These are phyloP conservation scores for Platanthera zijinensis DNA, from an alignment of 106 monocot species.

Conservation along the genomic window DNA sequence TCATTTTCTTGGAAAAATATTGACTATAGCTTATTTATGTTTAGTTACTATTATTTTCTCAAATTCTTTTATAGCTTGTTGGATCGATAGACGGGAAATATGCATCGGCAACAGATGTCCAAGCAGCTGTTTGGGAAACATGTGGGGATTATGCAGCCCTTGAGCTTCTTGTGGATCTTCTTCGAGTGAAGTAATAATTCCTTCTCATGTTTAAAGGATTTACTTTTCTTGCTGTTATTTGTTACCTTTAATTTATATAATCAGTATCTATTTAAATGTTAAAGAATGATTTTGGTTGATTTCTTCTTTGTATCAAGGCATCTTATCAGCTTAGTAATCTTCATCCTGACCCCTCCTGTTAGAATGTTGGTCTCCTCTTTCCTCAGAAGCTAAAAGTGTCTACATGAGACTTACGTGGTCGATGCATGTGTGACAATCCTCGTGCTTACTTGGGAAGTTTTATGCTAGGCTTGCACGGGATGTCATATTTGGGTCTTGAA, in stretches of 20 bases:
- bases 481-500: too few relatives aligned
- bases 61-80: constrained; percentile 31
- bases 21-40: background rate
- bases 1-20: too few relatives aligned
- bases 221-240: background rate
- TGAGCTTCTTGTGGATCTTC: constrained; percentile 90
- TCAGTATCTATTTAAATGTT: background rate
- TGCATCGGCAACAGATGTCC: constrained; percentile 55
- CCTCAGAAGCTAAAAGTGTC: background rate
- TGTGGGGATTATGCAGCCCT: constrained; percentile 88
- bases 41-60: constrained; percentile 4
- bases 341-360: too few relatives aligned
- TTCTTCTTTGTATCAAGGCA: background rate
- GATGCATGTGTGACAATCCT: too few relatives aligned
- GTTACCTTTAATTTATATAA: background rate
- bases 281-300: background rate
- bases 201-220: background rate
- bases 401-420: background rate
- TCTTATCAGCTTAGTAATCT: too few relatives aligned
- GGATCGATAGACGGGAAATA: constrained; percentile 28
- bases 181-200: constrained; percentile 54
- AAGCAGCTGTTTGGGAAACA: constrained; percentile 86
- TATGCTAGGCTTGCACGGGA: too few relatives aligned
- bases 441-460: too few relatives aligned
- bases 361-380: too few relatives aligned